These are phyloP conservation scores for Penicillium canariense DNA, from an alignment of 495 filamentous ascomycete genomes.

Conservation along the genomic window DNA sequence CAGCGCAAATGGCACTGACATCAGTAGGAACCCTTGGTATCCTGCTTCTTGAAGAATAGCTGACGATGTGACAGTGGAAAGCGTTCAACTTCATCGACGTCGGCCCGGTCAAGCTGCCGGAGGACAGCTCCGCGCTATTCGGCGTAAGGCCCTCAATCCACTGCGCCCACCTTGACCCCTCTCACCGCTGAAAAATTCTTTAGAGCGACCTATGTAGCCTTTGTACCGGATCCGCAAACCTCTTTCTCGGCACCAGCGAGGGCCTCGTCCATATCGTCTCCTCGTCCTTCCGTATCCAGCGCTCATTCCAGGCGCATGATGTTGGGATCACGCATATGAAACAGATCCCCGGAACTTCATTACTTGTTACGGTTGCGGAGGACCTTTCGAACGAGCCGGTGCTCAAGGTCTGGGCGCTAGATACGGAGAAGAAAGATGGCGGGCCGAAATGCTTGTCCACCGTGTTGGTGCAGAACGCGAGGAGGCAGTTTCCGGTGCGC, in stretches of 20 bases:
- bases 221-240: constrained; percentile 82
- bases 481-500: constrained; percentile 83
- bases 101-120: constrained; percentile 73
- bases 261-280: constrained; percentile 85
- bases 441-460: constrained; percentile 82
- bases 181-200: constrained; percentile 11
- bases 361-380: constrained; percentile 86
- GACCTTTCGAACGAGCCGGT: constrained; percentile 83
- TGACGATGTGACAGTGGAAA: constrained; percentile 72
- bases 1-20: constrained; percentile 48
- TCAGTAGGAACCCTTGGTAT: constrained; percentile 29
- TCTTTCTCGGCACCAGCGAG: constrained; percentile 84
- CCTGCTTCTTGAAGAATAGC: background rate
- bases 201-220: constrained; percentile 66
- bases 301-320: constrained; percentile 84
- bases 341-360: constrained; percentile 82
- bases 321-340: constrained; percentile 86
- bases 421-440: constrained; percentile 93
- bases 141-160: constrained; percentile 50
- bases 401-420: constrained; percentile 93
- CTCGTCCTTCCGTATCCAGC: constrained; percentile 78
- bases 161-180: background rate
- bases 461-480: constrained; percentile 81
- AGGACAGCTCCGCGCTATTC: constrained; percentile 63
- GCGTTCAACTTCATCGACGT: constrained; percentile 99